phyloP scores from a whole-genome alignment of 2,329 filamentous ascomycete genomes.

The Talaromyces sp. region DNA sequence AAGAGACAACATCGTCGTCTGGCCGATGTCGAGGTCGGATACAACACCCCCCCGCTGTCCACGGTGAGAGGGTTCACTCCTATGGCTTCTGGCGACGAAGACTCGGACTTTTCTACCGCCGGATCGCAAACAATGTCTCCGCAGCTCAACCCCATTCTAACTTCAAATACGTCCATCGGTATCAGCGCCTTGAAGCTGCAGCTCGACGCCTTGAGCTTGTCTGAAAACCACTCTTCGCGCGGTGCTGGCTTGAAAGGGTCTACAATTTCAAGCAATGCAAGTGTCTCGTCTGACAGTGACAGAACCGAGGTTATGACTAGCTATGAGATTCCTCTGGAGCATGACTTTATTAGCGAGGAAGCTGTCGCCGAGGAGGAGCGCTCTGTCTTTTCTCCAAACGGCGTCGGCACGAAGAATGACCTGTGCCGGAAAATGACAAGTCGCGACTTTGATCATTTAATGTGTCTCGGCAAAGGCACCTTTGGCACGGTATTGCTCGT shows the following conservation, averaged over 20 bases:
- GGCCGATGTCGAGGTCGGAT: constrained; percentile 10
- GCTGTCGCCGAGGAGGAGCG: constrained; percentile 28
- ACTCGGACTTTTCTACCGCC: constrained; percentile 39
- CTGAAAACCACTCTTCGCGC: constrained; percentile 53
- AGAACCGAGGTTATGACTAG: constrained; percentile 67
- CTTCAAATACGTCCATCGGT: constrained; percentile 52
- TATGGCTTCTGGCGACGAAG: constrained; percentile 39
- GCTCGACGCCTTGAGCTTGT: constrained; percentile 70
- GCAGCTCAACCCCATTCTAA: constrained; percentile 22
- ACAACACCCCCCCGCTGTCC: constrained; percentile 28
- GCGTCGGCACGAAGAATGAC: constrained; percentile 48
- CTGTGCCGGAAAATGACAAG: constrained; percentile 78
- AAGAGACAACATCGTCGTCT: constrained; percentile 34
- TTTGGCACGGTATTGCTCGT: constrained; percentile 94
- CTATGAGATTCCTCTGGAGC: constrained; percentile 78
- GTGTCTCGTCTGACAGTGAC: constrained; percentile 57
- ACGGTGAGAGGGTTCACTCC: constrained; percentile 42
- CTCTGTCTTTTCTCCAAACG: constrained; percentile 46
- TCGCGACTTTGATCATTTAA: constrained; percentile 81
- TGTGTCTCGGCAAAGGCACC: constrained; percentile 91
- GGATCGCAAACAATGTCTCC: constrained; percentile 30
- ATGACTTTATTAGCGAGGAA: constrained; percentile 73
- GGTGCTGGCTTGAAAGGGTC: constrained; percentile 45
- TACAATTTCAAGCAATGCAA: constrained; percentile 51
- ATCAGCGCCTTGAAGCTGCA: constrained; percentile 79